Evolutionary conservation across 108 stramenopile genomes (phyloP).

Genomic region (Heterococcus sp.): DNA sequence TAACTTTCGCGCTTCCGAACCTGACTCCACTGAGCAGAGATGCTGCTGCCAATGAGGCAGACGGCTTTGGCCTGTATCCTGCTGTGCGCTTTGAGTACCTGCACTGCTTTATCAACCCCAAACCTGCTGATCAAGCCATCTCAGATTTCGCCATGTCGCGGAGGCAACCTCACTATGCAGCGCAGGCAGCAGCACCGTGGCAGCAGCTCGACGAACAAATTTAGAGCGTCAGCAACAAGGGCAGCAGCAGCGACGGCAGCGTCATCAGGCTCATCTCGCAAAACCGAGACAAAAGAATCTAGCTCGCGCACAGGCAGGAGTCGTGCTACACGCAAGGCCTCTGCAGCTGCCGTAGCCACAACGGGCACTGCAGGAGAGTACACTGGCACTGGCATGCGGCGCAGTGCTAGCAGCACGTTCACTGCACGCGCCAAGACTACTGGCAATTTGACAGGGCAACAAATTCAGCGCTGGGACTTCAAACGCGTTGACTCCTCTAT

Average conservation of each 20-base stretch:
- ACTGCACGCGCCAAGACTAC: neutral
- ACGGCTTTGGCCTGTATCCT: too few species aligned
- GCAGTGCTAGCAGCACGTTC: neutral
- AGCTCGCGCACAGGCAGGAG: neutral
- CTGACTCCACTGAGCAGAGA: too few species aligned
- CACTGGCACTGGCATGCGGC: neutral
- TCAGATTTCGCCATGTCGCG: neutral
- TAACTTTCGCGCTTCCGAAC: too few species aligned
- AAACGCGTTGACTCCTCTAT: too few species aligned
- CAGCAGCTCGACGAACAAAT: too few species aligned
- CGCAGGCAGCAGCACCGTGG: neutral
- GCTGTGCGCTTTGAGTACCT: too few species aligned
- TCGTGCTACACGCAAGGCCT: neutral
- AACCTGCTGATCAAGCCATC: too few species aligned
- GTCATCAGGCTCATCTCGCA: neutral
- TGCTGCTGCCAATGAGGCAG: too few species aligned
- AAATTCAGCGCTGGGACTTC: neutral
- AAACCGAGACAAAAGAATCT: neutral
- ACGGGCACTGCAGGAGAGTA: neutral
- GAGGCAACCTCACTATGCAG: neutral
- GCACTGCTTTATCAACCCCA: too few species aligned
- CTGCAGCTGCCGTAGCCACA: too few species aligned
- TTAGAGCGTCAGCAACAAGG: too few species aligned
- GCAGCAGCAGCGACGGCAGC: neutral
- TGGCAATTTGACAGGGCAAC: neutral